Percentiles rank a stretch among this genome's conserved stretches.
These are phyloP conservation scores for Ulota crispa DNA, from an alignment of 225 moss, liverwort and hornwort species.

Conservation along the genomic window DNA sequence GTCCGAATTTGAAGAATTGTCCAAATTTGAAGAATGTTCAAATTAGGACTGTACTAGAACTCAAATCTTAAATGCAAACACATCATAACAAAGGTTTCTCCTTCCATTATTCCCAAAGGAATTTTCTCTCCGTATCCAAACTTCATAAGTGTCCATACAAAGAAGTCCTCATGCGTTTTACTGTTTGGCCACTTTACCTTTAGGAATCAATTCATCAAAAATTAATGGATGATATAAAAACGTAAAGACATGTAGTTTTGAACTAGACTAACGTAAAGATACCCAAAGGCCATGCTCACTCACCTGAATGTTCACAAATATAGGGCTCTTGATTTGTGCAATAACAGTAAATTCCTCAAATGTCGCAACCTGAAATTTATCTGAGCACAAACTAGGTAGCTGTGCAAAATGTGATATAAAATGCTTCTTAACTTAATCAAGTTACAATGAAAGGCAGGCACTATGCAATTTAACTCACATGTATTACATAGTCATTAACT, in stretches of 20 bases:
- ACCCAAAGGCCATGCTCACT: conserved; percentile 16
- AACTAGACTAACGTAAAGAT: background rate
- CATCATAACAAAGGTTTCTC: conserved; percentile 54
- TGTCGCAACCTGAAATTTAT: conserved; percentile 52
- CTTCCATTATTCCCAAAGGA: conserved; percentile 63
- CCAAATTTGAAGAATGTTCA: too few species aligned
- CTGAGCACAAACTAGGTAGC: conserved; percentile 30
- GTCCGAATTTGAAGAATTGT: too few species aligned
- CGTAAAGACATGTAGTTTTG: background rate
- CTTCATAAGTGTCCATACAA: conserved; percentile 67
- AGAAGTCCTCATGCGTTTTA: conserved; percentile 67
- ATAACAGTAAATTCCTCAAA: conserved; percentile 80
- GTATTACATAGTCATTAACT: too few species aligned
- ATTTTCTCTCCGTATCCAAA: conserved; percentile 54
- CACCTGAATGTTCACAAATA: conserved; percentile 75
- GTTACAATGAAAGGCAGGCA: too few species aligned
- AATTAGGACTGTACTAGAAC: too few species aligned
- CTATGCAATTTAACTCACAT: too few species aligned
- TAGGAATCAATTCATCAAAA: background rate
- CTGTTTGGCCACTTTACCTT: conserved; percentile 79
- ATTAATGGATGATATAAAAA: background rate
- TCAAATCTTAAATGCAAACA: too few species aligned
- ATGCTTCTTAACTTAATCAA: too few species aligned
- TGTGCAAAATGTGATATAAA: too few species aligned
- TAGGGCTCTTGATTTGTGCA: conserved; percentile 84